phyloP scores from a whole-genome alignment of 306 rosid genomes.

The Lathyrus sativus region DNA sequence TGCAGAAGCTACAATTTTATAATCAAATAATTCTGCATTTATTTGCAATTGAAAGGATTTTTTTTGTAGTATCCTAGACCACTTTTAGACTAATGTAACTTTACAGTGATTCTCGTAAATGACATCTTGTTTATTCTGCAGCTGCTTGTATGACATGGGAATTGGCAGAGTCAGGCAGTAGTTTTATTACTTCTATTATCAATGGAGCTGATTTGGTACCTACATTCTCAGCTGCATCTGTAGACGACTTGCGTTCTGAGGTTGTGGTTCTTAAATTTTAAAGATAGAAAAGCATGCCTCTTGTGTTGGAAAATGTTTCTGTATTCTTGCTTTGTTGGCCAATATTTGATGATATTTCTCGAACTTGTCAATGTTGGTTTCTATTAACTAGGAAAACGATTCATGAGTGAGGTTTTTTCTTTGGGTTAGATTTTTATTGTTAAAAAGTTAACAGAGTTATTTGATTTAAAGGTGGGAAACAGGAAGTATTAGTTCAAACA shows the following conservation, averaged over 20 bases:
- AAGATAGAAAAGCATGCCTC: not conserved
- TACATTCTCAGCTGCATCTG: conserved; percentile 94
- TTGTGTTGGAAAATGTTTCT: conserved; percentile 22
- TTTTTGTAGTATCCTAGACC: conserved; percentile 20
- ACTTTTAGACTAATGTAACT: conserved; percentile 29
- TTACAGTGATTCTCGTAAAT: conserved; percentile 34
- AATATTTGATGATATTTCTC: conserved; percentile 16
- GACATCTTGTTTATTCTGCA: conserved; percentile 47
- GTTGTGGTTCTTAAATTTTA: conserved; percentile 46
- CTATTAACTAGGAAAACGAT: conserved; percentile 29
- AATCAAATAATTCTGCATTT: conserved; percentile 15
- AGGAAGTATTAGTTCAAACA: not conserved
- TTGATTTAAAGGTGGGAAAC: not conserved
- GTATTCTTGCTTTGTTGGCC: conserved; percentile 31
- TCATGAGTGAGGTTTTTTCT: not conserved
- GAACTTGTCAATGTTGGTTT: conserved; percentile 20
- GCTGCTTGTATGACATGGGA: conserved; percentile 99
- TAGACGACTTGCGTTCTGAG: conserved; percentile 92
- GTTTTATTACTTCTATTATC: conserved; percentile 77
- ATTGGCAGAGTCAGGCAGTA: conserved; percentile 82
- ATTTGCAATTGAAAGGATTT: conserved; percentile 7
- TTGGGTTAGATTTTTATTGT: conserved; percentile 2
- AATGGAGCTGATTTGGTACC: conserved; percentile 98
- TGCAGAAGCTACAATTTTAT: conserved; percentile 20
- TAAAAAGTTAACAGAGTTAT: not conserved